Base-by-base conservation (phyloP, 192 early-diverging fungal species). In the Pecoramyces ruminantium region DNA sequence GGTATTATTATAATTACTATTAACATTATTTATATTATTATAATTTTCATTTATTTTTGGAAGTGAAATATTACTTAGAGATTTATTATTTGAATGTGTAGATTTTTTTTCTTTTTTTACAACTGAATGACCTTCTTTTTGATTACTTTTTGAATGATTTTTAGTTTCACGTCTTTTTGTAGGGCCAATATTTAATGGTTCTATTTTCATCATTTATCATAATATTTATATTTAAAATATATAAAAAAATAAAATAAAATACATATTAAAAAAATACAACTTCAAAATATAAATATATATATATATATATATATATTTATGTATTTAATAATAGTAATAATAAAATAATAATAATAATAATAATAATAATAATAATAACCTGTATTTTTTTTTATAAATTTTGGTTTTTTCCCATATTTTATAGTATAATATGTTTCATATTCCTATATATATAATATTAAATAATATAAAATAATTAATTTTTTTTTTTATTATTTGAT, bases 361-460 rank as follows among this genome's bases (percentile, higher is more conserved):
- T 28, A 28, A 78, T 51, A 17, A 30, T n/a, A 30, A 11, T 18
- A 29, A 34, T n/a, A 28, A 79, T 39, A 14, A 38, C 40, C 51
- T 27, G 17, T 80, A 38, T 78, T 86, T 86, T 38, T 83, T 77
- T 81, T 42, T 13, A 83, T 81, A 30, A 90, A 82, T 77, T 88
- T 88, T 15, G 89, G 89, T 15, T 78, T n/a, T 79, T 84, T 84
- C 40, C 86, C 86, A 83, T 88, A 90, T 82, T 90, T 90, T 81
- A 90, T 87, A 12, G 42, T 58, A 79, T 87, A 89, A 82, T 87
- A 90, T 0, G 29, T 80, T 78, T 90, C 89, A 82, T 83, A 90
- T 78, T 90, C 89, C 88, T 89, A 78, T 12, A 81, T 18, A 80
- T 4, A 28, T 81, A 17, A 30, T 18, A 81, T 80, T 28, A 21